phyloP scores from a whole-genome alignment of 805 yeast species.

The Candida broadrunensis region DNA sequence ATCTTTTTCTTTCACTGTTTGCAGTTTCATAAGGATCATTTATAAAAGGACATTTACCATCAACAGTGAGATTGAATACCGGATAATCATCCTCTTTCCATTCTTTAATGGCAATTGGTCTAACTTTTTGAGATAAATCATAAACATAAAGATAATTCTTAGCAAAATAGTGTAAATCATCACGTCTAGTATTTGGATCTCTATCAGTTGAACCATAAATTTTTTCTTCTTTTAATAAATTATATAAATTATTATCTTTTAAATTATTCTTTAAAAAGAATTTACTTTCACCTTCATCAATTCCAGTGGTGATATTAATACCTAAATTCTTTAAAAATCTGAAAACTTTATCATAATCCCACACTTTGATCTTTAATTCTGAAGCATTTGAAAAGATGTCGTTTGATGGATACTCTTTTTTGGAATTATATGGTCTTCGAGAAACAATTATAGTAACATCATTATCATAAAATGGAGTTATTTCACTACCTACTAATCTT shows the following conservation, averaged over 20 bases:
- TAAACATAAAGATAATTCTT: constrained; percentile 70
- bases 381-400: constrained; percentile 70
- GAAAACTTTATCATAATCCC: constrained; percentile 84
- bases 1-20: constrained; percentile 38
- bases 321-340: constrained; percentile 69
- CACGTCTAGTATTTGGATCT: constrained; percentile 81
- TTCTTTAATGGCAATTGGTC: constrained; percentile 82
- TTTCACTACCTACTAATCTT: constrained; percentile 46
- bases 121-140: constrained; percentile 71
- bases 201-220: constrained; percentile 84
- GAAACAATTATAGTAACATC: constrained; percentile 74
- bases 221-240: constrained; percentile 79
- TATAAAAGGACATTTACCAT: constrained; percentile 84
- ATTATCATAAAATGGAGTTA: constrained; percentile 50
- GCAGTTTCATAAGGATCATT: constrained; percentile 44
- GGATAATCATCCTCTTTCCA: constrained; percentile 64
- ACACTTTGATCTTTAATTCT: constrained; percentile 66
- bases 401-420: constrained; percentile 39
- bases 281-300: constrained; percentile 16
- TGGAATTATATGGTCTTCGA: constrained; percentile 47
- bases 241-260: constrained; percentile 23
- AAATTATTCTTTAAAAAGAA: not conserved
- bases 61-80: constrained; percentile 54
- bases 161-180: constrained; percentile 79
- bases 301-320: constrained; percentile 16